Conservation (phyloP, 2,329 filamentous ascomycete genomes). For the Hymenoscyphus fraxineus region DNA sequence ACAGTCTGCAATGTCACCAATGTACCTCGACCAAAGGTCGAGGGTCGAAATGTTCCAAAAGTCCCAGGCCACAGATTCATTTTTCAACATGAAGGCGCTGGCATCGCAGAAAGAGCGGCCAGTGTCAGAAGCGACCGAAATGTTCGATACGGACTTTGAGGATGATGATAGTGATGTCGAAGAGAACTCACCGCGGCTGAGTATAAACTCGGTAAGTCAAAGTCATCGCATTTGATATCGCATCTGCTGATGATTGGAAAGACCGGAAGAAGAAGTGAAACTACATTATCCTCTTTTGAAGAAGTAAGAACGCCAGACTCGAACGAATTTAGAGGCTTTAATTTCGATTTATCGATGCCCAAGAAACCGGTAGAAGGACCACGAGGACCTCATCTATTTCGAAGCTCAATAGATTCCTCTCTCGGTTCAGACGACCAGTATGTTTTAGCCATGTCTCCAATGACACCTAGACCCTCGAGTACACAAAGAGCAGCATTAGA, state of each 20-base stretch:
- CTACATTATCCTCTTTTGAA: slow-evolving; percentile 82
- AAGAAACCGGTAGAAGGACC: slow-evolving; percentile 72
- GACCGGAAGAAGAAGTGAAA: slow-evolving; percentile 72
- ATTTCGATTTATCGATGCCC: slow-evolving; percentile 51
- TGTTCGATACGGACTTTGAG: slow-evolving; percentile 73
- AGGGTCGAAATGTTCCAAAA: slow-evolving; percentile 44
- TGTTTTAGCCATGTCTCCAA: slow-evolving; percentile 67
- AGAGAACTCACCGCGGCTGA: slow-evolving; percentile 59
- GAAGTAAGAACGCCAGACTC: slow-evolving; percentile 70
- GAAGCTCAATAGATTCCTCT: slow-evolving; percentile 60
- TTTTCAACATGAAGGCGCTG: slow-evolving; percentile 56
- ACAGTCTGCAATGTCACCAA: slow-evolving; percentile 28
- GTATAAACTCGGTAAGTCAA: slow-evolving; percentile 66
- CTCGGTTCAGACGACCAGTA: slow-evolving; percentile 46
- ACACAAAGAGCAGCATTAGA: slow-evolving; percentile 29
- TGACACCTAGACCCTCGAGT: slow-evolving; percentile 60
- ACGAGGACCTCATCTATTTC: slow-evolving; percentile 81
- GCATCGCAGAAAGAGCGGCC: slow-evolving; percentile 47
- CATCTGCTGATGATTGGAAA: slow-evolving; percentile 35
- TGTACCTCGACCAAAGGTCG: slow-evolving; percentile 29
- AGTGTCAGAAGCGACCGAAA: slow-evolving; percentile 69
- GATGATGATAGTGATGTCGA: slow-evolving; percentile 50
- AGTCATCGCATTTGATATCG: slow-evolving; percentile 14
- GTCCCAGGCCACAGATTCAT: slow-evolving; percentile 49
- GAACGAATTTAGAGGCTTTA: slow-evolving; percentile 56